Evolutionary conservation across 371 early-diverging fungal genomes (phyloP), one percentile per base, ranked within the genome.

Genomic region (Catenaria anguillulae): DNA sequence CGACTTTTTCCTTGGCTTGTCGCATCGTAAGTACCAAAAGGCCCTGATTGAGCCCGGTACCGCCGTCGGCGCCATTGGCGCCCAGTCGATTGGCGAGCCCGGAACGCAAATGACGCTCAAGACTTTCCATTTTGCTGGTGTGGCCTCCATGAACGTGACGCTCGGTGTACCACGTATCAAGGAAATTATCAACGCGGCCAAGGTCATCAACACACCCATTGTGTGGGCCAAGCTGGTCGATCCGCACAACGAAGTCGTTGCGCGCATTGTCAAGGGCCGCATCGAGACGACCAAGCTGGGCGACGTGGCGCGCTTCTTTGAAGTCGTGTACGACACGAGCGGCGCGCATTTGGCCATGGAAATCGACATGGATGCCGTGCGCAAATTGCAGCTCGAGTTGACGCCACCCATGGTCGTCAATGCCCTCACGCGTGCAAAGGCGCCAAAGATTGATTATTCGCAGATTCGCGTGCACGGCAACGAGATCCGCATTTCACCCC

Each of bases 21-120:
- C 97, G 60, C 87, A 89, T 67, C 74, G 82, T 15, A 82, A 94
- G 29, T 95, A 96, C 77, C 80, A 84, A 66, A 86, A 86, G 63
- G 81, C 97, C 31, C 80, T 90, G 55, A 96, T 97, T 36, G 84
- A 90, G 59, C 91, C 98, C 12, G 96, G 96, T 56, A 99, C 99
- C 80, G 99, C 99, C 99, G 95, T 99, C 34, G 99, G 99, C 42
- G 95, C 95, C 13, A 78, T 99, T 65, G 99, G 99, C 46, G 98
- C 99, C 21, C 99, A 99, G 75, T 94, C 95, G 52, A 97, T 99
- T 75, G 99, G 99, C 75, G 98, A 99, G 74, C 99, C 99, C 58
- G 98, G 99, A 26, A 99, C 99, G n/a, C 99, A 99, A 71, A 99
- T 99, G 99, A 99, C 99, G 31, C 75, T 99, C 64, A 99, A 99